Evolutionary conservation across 192 early-diverging fungal species (phyloP), one percentile per base, ranked within the genome.

Genomic region (Mycoemilia scoparia): DNA sequence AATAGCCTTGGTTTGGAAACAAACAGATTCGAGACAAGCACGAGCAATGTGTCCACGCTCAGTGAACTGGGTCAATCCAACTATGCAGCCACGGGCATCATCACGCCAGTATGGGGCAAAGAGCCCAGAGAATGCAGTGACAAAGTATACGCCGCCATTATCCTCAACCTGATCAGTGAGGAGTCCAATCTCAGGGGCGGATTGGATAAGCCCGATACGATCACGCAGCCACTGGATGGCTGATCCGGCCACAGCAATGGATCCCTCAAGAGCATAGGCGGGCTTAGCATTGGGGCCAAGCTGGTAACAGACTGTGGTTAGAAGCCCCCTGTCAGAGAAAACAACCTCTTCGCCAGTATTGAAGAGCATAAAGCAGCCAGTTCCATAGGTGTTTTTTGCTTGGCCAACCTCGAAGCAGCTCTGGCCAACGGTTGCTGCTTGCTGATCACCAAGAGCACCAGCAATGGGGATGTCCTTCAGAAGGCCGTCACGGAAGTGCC

Each of bases 301-400:
- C 44, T 89, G 72, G 56, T 84, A 95, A 2, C 67, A 86, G 10
- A 90, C 84, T 6, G 89, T 90, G 0, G 87, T 87, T 20, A 95
- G 54, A 24, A 95, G 66, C 1, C 89, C 89, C 37, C 76, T 74
- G 40, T 73, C 69, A 19, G 87, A 84, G 30, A 73, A 52, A 30
- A 89, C 77, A 15, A 73, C 69, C 13, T 69, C 49, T 2, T 50
- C 34, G 21, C 89, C 89, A 11, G 84, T 87, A 70, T 95, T 90
- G 64, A 81, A 87, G 32, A 95, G 60, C 84, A 90, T 86, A 56
- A 95, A 95, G 60, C 85, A 88, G 20, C 87, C 89, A 17, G 89
- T 95, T 25, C 89, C 87, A 60, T 91, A 91, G 5, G 89, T 95
- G 64, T 87, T 95, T 67, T 95, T 95, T 36, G 78, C 75, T 50